Percentiles rank a stretch among this genome's conserved stretches.
Conservation (phyloP, 1,284 basidiomycete species). For the Pseudozyma hubeiensis region DNA sequence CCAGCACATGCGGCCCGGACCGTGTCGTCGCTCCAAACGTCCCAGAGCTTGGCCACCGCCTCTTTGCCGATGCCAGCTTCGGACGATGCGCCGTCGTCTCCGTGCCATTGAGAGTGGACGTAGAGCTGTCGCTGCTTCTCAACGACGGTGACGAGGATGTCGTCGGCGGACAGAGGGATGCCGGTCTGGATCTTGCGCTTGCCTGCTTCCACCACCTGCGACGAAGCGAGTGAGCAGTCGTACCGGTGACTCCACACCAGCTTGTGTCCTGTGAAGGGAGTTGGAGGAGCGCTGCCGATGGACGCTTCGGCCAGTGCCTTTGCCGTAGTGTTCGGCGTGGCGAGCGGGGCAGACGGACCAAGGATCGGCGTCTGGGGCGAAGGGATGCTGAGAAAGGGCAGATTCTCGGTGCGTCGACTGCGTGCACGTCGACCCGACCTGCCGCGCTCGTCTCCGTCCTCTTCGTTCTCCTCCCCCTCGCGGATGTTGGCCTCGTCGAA, state of each 20-base stretch:
- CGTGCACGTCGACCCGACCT: conserved; percentile 40
- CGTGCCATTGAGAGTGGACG: conserved; percentile 42
- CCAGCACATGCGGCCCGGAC: conserved; percentile 41
- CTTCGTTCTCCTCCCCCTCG: conserved; percentile 31
- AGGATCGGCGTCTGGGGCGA: conserved; percentile 28
- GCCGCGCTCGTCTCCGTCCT: conserved; percentile 34
- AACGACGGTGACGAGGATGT: conserved; percentile 25
- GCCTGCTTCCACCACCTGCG: conserved; percentile 26
- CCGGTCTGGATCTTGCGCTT: conserved; percentile 45
- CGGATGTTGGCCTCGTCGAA: conserved; percentile 39
- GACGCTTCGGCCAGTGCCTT: background rate
- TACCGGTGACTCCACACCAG: conserved; percentile 47
- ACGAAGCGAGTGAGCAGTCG: conserved; percentile 20
- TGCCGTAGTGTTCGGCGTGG: background rate
- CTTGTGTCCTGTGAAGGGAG: conserved; percentile 36
- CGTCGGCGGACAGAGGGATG: conserved; percentile 22
- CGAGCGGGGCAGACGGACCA: background rate
- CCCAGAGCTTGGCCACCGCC: conserved; percentile 37
- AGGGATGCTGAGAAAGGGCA: conserved; percentile 52
- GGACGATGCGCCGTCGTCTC: conserved; percentile 25
- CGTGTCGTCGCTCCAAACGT: conserved; percentile 44
- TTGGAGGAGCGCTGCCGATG: conserved; percentile 21
- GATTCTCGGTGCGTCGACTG: conserved; percentile 47
- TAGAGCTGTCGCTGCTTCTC: conserved; percentile 49
- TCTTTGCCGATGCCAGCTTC: conserved; percentile 19